Evolutionary conservation across 495 filamentous ascomycete species (phyloP), one percentile per base, ranked within the genome.

Genomic region (Cryomyces minteri): DNA sequence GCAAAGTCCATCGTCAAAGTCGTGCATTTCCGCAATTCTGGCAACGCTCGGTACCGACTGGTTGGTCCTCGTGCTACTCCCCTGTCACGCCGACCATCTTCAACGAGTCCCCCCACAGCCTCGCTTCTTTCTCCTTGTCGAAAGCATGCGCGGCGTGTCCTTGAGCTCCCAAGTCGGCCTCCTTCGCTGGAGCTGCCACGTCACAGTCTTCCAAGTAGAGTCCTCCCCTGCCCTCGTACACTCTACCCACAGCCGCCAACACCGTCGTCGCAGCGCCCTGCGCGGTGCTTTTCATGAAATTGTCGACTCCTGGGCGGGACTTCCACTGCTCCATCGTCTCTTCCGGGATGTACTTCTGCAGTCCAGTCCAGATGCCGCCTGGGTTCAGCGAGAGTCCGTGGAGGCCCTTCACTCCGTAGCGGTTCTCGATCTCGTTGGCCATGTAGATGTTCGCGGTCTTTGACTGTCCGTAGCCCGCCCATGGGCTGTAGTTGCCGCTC

Each of bases 31-130:
- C 18, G 18, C 18, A 1, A 25, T 25, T 25, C 18, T 25, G 18
- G 18, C 18, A 25, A 25, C 18, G 18, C 18, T 25, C 18, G 18
- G 18, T 25, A 25, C 18, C 18, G 18, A 25, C 18, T 25, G 18
- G 18, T 25, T 25, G 18, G 18, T 2, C 18, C 18, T 25, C 18
- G 18, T 25, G 18, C 18, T 25, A 25, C 18, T 25, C 18, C 18
- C 18, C 18, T 25, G 18, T 25, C 18, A 25, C 1, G 18, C 18
- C 18, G 18, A 69, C 62, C 56, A 70, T 62, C 47, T 59, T 56
- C 56, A 65, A 45, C 7, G 59, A 62, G 43, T 65, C 64, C 48
- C 58, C 58, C 67, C 68, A 72, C 28, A 71, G 48, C 40, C 58
- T 55, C 45, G 56, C 56, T 46, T 66, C 69, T 6, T 53, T 52